Conservation (phyloP, 2,329 filamentous ascomycete genomes). For the Cryphonectria japonica region DNA sequence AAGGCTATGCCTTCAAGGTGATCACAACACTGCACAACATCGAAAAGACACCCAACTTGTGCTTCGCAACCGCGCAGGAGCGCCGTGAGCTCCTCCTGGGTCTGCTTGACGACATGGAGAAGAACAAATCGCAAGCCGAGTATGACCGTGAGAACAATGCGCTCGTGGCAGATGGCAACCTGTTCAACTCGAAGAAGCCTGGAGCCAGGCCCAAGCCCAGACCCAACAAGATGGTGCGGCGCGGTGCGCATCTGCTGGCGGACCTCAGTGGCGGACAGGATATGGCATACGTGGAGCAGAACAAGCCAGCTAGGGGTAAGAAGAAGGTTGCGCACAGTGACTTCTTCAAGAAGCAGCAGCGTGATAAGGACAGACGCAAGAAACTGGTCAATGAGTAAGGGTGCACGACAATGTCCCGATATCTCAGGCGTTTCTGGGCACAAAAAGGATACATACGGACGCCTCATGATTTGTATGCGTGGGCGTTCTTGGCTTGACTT, state of each 20-base stretch:
- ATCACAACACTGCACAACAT: slow-evolving; percentile 95
- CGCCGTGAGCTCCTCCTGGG: slow-evolving; percentile 86
- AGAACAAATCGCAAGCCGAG: slow-evolving; percentile 36
- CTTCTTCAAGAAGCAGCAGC: slow-evolving; percentile 69
- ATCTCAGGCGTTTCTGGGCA: neutral
- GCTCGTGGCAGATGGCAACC: slow-evolving; percentile 42
- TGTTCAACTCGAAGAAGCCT: slow-evolving; percentile 42
- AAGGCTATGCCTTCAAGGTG: slow-evolving; percentile 98
- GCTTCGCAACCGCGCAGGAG: slow-evolving; percentile 78
- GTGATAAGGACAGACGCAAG: slow-evolving; percentile 62
- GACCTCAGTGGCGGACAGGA: slow-evolving; percentile 90
- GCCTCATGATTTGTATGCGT: neutral
- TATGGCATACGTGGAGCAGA: slow-evolving; percentile 94
- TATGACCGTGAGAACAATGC: slow-evolving; percentile 34
- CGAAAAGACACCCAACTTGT: slow-evolving; percentile 78
- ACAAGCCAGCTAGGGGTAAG: slow-evolving; percentile 71
- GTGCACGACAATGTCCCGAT: neutral
- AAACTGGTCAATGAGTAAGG: slow-evolving; percentile 18
- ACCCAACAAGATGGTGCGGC: slow-evolving; percentile 63
- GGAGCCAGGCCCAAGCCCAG: slow-evolving; percentile 29
- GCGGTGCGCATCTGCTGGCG: slow-evolving; percentile 82
- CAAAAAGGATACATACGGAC: neutral
- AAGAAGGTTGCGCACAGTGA: slow-evolving; percentile 59
- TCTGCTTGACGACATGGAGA: slow-evolving; percentile 84
- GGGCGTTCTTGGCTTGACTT: neutral